A percentile compares a stretch with the other conserved stretches of the same genome.
phyloP scores from a whole-genome alignment of 2,329 filamentous ascomycete genomes.

The Chaetoscypha palmicola region DNA sequence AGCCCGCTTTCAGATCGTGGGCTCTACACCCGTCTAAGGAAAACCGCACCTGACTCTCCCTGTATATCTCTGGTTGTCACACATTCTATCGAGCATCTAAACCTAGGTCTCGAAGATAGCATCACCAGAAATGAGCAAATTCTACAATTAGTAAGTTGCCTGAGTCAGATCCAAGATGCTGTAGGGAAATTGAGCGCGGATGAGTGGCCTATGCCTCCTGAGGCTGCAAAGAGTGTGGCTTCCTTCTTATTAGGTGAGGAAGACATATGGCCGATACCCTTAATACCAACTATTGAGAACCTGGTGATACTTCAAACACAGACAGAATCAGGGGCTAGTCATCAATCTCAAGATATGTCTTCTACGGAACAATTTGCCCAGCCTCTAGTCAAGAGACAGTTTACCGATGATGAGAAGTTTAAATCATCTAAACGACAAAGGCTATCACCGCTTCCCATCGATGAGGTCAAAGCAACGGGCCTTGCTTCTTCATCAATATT shows the following conservation, averaged over 20 bases:
- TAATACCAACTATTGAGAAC: constrained; percentile 24
- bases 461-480: neutral
- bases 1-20: neutral
- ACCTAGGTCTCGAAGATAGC: constrained; percentile 20
- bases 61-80: constrained; percentile 22
- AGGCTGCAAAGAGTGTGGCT: constrained; percentile 22
- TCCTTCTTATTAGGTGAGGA: constrained; percentile 16
- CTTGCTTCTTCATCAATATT: neutral
- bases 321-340: no score
- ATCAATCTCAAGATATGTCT: no score
- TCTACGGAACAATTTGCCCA: no score
- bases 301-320: no score
- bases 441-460: constrained; percentile 13
- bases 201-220: constrained; percentile 18
- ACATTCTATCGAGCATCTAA: constrained; percentile 30
- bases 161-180: constrained; percentile 19
- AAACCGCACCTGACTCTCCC: neutral
- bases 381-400: no score
- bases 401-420: no score
- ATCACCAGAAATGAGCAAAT: constrained; percentile 18
- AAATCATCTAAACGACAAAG: constrained; percentile 22
- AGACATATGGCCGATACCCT: constrained; percentile 19
- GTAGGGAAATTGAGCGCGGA: constrained; percentile 17
- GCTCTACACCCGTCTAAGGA: neutral
- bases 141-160: constrained; percentile 19